Evolutionary conservation across 2,329 filamentous ascomycete genomes (phyloP).

Genomic region (Reticulascus tulasneorum): DNA sequence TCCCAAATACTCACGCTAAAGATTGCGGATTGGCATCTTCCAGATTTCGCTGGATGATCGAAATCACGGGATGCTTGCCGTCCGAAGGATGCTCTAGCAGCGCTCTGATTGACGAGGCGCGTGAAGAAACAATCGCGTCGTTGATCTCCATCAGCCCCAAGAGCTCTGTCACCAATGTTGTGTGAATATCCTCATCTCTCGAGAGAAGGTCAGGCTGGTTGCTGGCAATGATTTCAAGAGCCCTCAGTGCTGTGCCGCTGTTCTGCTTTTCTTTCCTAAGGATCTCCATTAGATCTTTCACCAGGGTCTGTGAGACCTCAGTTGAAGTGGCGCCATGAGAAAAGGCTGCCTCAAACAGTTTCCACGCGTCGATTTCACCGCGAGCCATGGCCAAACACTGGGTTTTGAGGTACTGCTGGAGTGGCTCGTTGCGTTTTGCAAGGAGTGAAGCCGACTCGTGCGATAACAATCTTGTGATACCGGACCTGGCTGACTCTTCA

Average conservation of each 20-base stretch:
- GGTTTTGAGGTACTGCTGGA: slow-evolving; percentile 45
- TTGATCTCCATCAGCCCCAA: slow-evolving; percentile 50
- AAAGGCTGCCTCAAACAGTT: slow-evolving; percentile 46
- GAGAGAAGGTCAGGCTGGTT: slow-evolving; percentile 41
- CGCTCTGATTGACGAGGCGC: slow-evolving; percentile 37
- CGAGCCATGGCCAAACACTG: slow-evolving; percentile 5
- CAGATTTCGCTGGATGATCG: slow-evolving; percentile 53
- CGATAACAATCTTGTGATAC: slow-evolving; percentile 44
- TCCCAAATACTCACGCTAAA: slow-evolving; percentile 38
- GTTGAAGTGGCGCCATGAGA: slow-evolving; percentile 36
- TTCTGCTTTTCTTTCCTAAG: slow-evolving; percentile 25
- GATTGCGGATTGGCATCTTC: slow-evolving; percentile 45
- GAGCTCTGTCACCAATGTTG: slow-evolving; percentile 48
- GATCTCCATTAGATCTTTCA: slow-evolving; percentile 27
- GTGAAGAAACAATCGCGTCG: slow-evolving; percentile 33
- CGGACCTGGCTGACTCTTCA: slow-evolving; percentile 22
- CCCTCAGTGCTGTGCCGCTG: slow-evolving; percentile 31
- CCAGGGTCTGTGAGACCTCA: slow-evolving; percentile 27
- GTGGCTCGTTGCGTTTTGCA: slow-evolving; percentile 29
- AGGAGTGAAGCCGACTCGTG: slow-evolving; percentile 34
- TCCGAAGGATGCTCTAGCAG: slow-evolving; percentile 40
- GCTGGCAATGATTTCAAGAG: slow-evolving; percentile 44
- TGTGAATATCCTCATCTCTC: slow-evolving; percentile 40
- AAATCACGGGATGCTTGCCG: slow-evolving; percentile 41
- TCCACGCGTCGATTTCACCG: slow-evolving; percentile 28